These are phyloP conservation scores for Starmerella bombi DNA, from an alignment of 805 yeast genomes.

Conservation along the genomic window DNA sequence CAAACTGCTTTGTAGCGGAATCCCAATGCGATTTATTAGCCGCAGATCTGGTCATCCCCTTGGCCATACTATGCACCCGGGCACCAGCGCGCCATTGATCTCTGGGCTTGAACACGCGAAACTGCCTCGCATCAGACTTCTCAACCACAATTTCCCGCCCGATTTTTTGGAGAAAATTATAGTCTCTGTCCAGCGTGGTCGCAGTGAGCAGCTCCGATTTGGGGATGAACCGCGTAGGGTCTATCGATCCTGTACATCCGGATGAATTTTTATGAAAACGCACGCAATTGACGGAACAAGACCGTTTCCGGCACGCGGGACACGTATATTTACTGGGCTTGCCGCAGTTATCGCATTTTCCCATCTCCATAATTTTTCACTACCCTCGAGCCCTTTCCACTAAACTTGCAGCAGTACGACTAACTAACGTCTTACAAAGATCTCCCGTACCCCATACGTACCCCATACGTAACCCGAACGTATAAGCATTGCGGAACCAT, in stretches of 20 bases:
- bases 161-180: conserved; percentile 52
- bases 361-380: neutral
- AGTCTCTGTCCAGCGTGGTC: conserved; percentile 58
- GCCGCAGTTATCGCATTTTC: conserved; percentile 12
- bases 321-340: conserved; percentile 52
- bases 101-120: conserved; percentile 23
- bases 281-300: conserved; percentile 64
- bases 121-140: conserved; percentile 35
- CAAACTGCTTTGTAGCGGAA: conserved; percentile 42
- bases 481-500: too few relatives aligned
- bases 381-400: too few relatives aligned
- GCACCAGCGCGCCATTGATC: conserved; percentile 49
- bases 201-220: conserved; percentile 35
- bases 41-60: conserved; percentile 57
- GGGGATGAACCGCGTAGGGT: conserved; percentile 45
- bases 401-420: too few relatives aligned
- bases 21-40: conserved; percentile 62
- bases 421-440: too few relatives aligned
- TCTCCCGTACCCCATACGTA: too few relatives aligned
- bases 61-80: conserved; percentile 46
- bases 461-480: too few relatives aligned
- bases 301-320: conserved; percentile 56
- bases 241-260: conserved; percentile 54
- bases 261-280: conserved; percentile 50
- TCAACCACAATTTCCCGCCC: conserved; percentile 49